These are phyloP conservation scores for Emmonsiellopsis sp. DNA, from an alignment of 2,329 filamentous ascomycete genomes.

Conservation along the genomic window DNA sequence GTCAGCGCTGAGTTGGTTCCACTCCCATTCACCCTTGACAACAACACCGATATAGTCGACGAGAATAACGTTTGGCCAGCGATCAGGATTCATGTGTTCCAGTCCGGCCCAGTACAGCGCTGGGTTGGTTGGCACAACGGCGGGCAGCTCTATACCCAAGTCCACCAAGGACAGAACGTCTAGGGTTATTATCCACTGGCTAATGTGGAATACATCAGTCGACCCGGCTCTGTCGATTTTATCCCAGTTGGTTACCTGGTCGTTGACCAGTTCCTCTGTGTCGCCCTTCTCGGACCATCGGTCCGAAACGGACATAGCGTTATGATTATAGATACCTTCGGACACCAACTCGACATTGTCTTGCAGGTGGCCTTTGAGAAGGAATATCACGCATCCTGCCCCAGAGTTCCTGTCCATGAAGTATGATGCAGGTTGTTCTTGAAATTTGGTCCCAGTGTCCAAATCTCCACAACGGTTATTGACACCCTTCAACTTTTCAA, in stretches of 20 bases:
- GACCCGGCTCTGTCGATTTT: not conserved
- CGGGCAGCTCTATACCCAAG: not conserved
- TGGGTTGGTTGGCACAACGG: constrained; percentile 2
- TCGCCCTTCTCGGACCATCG: constrained; percentile 24
- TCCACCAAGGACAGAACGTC: not conserved
- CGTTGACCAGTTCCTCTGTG: constrained; percentile 21
- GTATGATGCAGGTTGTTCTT: constrained; percentile 24
- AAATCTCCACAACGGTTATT: constrained; percentile 32
- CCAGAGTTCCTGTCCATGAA: constrained; percentile 10
- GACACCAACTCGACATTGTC: constrained; percentile 19
- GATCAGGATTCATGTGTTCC: constrained; percentile 1
- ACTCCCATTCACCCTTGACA: not conserved
- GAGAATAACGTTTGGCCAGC: constrained; percentile 9
- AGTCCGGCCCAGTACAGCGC: constrained; percentile 3
- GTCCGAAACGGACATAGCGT: constrained; percentile 15
- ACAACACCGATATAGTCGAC: constrained; percentile 9
- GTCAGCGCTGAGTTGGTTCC: not conserved
- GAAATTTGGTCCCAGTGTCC: constrained; percentile 21
- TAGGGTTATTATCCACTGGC: constrained; percentile 10
- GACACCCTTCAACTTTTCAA: constrained; percentile 33
- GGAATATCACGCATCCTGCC: constrained; percentile 26
- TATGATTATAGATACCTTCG: constrained; percentile 24
- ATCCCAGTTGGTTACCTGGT: constrained; percentile 20
- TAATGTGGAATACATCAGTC: constrained; percentile 6
- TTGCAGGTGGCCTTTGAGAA: constrained; percentile 19